Evolutionary conservation across 768 basidiomycete genomes (phyloP).

Genomic region (Xerocomellus intermedius): DNA sequence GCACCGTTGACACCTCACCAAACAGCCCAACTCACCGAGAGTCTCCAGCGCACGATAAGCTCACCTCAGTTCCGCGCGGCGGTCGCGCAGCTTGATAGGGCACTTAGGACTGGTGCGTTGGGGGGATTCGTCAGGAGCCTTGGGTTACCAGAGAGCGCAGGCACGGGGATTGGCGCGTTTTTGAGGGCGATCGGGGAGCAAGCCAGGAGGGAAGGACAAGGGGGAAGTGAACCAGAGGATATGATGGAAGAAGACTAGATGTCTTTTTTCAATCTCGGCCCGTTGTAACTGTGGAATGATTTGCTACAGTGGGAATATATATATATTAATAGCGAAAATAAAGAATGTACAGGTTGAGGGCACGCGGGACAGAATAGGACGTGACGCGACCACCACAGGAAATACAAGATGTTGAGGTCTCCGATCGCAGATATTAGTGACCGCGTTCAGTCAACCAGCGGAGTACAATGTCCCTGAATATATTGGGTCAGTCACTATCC

Average conservation of each 20-base stretch:
- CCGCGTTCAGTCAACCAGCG: constrained; percentile 83
- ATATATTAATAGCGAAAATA: neutral
- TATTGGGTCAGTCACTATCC: neutral
- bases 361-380: neutral
- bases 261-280: neutral
- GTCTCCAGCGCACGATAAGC: constrained; percentile 69
- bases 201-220: constrained; percentile 48
- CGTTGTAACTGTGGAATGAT: neutral
- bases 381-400: neutral
- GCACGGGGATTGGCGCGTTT: constrained; percentile 73
- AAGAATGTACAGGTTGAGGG: neutral
- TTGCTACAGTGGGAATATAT: neutral
- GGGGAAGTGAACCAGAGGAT: constrained; percentile 37
- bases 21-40: constrained; percentile 40
- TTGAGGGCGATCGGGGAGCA: constrained; percentile 78
- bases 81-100: constrained; percentile 79
- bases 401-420: neutral
- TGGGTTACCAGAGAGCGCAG: constrained; percentile 84
- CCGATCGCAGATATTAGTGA: constrained; percentile 41
- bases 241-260: constrained; percentile 78
- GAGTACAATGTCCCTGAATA: constrained; percentile 72
- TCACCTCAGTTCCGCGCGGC: constrained; percentile 83
- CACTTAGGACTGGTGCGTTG: constrained; percentile 76
- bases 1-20: constrained; percentile 23
- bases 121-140: constrained; percentile 72